Percentiles rank a stretch among this genome's conserved stretches.
Conservation (phyloP, 1,139 yeast species). For the Lodderomyces parapsilosis region DNA sequence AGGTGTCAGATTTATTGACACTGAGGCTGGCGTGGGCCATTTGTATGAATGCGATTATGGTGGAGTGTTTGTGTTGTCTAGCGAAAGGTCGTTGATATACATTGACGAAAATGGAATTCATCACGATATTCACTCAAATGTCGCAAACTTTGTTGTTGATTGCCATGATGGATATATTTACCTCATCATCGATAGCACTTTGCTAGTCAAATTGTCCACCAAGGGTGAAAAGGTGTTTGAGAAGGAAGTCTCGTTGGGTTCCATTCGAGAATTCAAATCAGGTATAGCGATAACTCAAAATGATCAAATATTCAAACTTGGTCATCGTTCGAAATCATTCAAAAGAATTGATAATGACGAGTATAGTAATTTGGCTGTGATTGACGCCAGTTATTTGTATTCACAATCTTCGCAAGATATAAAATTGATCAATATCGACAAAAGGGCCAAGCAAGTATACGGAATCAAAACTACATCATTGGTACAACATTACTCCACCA, state of each 20-base stretch:
- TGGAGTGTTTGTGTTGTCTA: constrained; percentile 21
- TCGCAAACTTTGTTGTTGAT: constrained; percentile 9
- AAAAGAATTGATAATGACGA: constrained; percentile 13
- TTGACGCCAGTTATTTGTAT: constrained; percentile 14
- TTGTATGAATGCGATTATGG: constrained; percentile 14
- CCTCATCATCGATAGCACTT: constrained; percentile 15
- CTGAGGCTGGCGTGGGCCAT: constrained; percentile 4
- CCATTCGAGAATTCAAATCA: constrained; percentile 20
- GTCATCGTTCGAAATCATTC: constrained; percentile 9
- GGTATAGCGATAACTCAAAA: constrained; percentile 19
- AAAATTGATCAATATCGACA: constrained; percentile 9
- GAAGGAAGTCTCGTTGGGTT: constrained; percentile 9
- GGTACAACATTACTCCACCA: constrained; percentile 14
- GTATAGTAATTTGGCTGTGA: constrained; percentile 12
- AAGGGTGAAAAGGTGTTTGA: constrained; percentile 9
- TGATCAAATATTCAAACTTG: constrained; percentile 18
- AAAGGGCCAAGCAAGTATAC: constrained; percentile 10
- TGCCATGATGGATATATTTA: constrained; percentile 13
- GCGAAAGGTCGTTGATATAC: constrained; percentile 14
- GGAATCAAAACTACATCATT: constrained; percentile 5
- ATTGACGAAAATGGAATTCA: constrained; percentile 6
- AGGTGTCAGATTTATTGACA: constrained; percentile 6
- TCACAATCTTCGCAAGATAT: constrained; percentile 8
- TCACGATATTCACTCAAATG: constrained; percentile 5
- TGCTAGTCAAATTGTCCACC: constrained; percentile 13